Evolutionary conservation across 768 basidiomycete genomes (phyloP).

Genomic region (Lanmaoa rubissima): DNA sequence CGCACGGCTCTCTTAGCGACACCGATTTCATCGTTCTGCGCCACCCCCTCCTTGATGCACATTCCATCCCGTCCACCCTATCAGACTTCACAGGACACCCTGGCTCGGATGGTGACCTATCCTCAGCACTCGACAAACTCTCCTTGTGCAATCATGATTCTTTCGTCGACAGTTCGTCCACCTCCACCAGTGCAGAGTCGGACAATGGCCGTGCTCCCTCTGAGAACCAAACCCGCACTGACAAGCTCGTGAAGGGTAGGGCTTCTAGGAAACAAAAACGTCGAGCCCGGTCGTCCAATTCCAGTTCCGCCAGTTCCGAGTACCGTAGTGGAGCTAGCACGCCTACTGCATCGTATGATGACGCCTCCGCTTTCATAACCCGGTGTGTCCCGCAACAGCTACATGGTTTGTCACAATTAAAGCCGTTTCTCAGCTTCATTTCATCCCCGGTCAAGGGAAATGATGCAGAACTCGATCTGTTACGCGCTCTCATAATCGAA

Average conservation of each 20-base stretch:
- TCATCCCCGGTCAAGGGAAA: constrained; percentile 16
- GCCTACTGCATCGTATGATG: constrained; percentile 21
- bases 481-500: constrained; percentile 76
- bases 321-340: constrained; percentile 11
- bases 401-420: neutral
- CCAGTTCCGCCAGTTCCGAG: constrained; percentile 6
- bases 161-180: neutral
- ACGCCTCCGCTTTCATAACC: constrained; percentile 29
- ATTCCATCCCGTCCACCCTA: constrained; percentile 12
- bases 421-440: constrained; percentile 19
- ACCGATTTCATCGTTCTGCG: constrained; percentile 27
- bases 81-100: constrained; percentile 2
- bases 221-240: neutral
- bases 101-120: constrained; percentile 13
- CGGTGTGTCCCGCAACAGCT: constrained; percentile 12
- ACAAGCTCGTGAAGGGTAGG: neutral
- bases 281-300: neutral
- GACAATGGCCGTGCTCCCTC: neutral
- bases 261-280: constrained; percentile 1
- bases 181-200: constrained; percentile 8
- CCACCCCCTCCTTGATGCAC: constrained; percentile 17
- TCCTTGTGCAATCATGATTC: constrained; percentile 15
- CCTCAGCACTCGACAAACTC: constrained; percentile 15
- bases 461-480: constrained; percentile 47
- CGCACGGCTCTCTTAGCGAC: constrained; percentile 2